Evolutionary conservation across 257 asterid genomes (phyloP), one percentile per base, ranked within the genome.

Genomic region (Plantago elongata): DNA sequence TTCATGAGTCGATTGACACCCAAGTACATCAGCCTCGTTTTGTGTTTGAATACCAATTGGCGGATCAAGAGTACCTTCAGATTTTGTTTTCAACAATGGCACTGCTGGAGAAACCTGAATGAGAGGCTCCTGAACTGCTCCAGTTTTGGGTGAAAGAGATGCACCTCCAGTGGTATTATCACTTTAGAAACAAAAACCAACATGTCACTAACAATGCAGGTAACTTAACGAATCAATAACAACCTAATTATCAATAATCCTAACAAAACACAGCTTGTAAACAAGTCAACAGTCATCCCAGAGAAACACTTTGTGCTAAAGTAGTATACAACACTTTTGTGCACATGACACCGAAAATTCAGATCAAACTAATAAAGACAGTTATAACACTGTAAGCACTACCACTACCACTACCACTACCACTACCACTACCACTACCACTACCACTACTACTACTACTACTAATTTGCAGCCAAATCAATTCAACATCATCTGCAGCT

Each of bases 151-250:
- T 61, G 73, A 75, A 57, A 71, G 45, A 0, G 72, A 68, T 64
- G 67, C 63, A 83, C 78, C 72, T 71, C 80, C 96, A 48, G 57
- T 60, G 61, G 83, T 77, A 59, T 62, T 48, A 49, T 87, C 97
- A 71, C 96, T 90, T 86, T 61, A 57, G 73, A 71, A 66, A 7
- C 42, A 71, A 30, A 40, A 70, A 49, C 13, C 61, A 34, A 48
- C 47, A 49, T 42, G 17, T 11, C 66, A 42, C 7, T n/a, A 61
- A 18, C 47, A 52, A n/a, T 54, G 13, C 34, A 48, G 48, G 50
- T 10, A 54, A 48, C 17, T 16, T 14, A 60, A 34, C 11, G 2
- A 44, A 14, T 16, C 9, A 3, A 0, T 40, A 16, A 9, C 46
- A 44, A 4, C 15, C 16, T 4, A 45, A 58, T 27, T 4, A 42